Percentiles rank a stretch among this genome's conserved stretches.
These are phyloP conservation scores for Sarocladium oryzae DNA, from an alignment of 2,329 filamentous ascomycete species.

Conservation along the genomic window DNA sequence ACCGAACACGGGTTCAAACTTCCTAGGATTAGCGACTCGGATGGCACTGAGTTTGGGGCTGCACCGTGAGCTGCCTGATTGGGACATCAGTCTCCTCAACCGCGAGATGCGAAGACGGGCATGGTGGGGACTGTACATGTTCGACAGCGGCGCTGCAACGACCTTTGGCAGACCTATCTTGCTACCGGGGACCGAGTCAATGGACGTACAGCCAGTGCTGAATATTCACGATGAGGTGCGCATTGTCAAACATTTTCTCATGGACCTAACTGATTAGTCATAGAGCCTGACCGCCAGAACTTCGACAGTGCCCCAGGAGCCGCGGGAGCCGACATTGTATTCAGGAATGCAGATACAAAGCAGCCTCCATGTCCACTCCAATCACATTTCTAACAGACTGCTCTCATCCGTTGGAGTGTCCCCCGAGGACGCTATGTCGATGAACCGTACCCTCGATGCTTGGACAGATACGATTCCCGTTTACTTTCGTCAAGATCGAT, in stretches of 20 bases:
- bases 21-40: conserved; percentile 38
- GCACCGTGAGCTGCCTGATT: conserved; percentile 33
- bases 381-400: conserved; percentile 24
- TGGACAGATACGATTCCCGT: conserved; percentile 21
- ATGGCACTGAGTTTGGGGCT: conserved; percentile 40
- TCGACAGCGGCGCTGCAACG: conserved; percentile 39
- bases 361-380: conserved; percentile 24
- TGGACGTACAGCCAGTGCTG: conserved; percentile 22
- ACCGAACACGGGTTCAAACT: conserved; percentile 42
- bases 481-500: conserved; percentile 18
- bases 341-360: conserved; percentile 22
- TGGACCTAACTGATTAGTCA: conserved; percentile 1
- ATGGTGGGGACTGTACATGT: conserved; percentile 38
- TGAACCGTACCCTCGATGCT: conserved; percentile 18
- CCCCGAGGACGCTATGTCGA: conserved; percentile 18
- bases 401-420: conserved; percentile 20
- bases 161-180: conserved; percentile 32
- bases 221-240: conserved; percentile 22
- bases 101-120: conserved; percentile 32
- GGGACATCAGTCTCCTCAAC: conserved; percentile 25
- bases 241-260: neutral
- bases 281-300: conserved; percentile 20
- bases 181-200: conserved; percentile 21
- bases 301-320: conserved; percentile 17
- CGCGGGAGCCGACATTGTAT: conserved; percentile 19